phyloP scores from a whole-genome alignment of 169 alveolate genomes.

The Eimeria nieschulzi region DNA sequence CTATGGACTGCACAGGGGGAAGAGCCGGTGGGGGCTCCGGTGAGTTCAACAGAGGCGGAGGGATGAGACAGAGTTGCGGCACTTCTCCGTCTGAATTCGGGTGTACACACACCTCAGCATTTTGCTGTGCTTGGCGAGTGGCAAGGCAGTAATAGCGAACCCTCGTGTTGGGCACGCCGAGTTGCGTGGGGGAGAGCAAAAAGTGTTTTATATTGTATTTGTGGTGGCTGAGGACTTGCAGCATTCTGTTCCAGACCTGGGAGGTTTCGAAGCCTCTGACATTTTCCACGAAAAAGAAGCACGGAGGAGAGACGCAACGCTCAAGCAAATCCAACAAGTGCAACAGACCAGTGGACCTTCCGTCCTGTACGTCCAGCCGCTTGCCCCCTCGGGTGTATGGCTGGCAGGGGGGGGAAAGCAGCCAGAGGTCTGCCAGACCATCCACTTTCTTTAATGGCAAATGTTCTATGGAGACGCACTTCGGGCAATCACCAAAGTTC shows the following conservation, averaged over 20 bases:
- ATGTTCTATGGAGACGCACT: slow-evolving; percentile 43
- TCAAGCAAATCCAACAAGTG: slow-evolving; percentile 77
- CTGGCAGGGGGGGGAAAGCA: slow-evolving; percentile 89
- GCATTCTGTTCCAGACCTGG: slow-evolving; percentile 78
- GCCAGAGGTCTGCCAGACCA: slow-evolving; percentile 82
- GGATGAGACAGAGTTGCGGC: too few relatives aligned
- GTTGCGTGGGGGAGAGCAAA: slow-evolving; percentile 83
- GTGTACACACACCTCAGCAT: too few relatives aligned
- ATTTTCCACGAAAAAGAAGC: slow-evolving; percentile 83
- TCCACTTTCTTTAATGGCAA: slow-evolving; percentile 64
- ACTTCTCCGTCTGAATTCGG: too few relatives aligned
- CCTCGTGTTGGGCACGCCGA: slow-evolving; percentile 86
- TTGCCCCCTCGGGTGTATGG: slow-evolving; percentile 84
- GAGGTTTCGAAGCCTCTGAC: slow-evolving; percentile 85
- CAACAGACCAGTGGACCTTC: slow-evolving; percentile 78
- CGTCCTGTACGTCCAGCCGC: slow-evolving; percentile 74
- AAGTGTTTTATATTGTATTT: slow-evolving; percentile 79
- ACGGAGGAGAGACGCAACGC: slow-evolving; percentile 76
- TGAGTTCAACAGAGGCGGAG: not conserved
- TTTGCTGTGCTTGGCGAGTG: slow-evolving; percentile 35
- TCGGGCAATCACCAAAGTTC: slow-evolving; percentile 70
- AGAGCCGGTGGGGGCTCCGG: not conserved
- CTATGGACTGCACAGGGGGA: not conserved
- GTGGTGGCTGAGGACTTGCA: slow-evolving; percentile 61
- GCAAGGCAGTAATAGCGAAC: slow-evolving; percentile 87